A percentile compares a stretch with the other conserved stretches of the same genome.
Conservation (phyloP, 2,329 filamentous ascomycete genomes). For the Claviceps pazoutovae region DNA sequence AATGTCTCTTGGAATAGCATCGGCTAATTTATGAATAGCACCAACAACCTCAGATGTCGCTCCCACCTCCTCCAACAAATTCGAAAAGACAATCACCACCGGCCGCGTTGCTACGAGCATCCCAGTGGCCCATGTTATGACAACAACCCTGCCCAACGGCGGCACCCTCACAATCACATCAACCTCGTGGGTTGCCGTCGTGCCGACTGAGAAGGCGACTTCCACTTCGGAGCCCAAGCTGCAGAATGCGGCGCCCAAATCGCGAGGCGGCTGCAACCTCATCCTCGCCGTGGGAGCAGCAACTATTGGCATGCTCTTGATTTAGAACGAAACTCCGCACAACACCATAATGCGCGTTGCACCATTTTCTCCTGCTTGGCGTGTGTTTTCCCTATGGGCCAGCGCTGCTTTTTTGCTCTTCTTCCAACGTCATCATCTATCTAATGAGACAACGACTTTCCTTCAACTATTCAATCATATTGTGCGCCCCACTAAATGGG, state of each 20-base stretch:
- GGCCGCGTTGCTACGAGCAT: constrained; percentile 22
- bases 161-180: constrained; percentile 31
- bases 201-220: constrained; percentile 20
- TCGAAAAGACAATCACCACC: constrained; percentile 19
- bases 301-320: constrained; percentile 9
- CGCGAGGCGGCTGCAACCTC: constrained; percentile 8
- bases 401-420: not conserved
- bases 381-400: not conserved
- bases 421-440: not conserved
- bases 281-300: constrained; percentile 15
- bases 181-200: constrained; percentile 34
- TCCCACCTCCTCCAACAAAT: constrained; percentile 10
- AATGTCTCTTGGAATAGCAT: not conserved
- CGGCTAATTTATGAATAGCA: constrained; percentile 8
- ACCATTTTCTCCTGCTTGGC: not conserved
- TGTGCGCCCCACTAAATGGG: constrained; percentile 25
- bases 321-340: not conserved
- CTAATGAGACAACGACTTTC: constrained; percentile 4
- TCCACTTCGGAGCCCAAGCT: constrained; percentile 18
- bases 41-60: not conserved
- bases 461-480: not conserved
- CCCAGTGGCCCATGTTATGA: constrained; percentile 25
- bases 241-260: constrained; percentile 21
- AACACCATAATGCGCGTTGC: too few species aligned
- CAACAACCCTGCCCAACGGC: constrained; percentile 32